Conservation (phyloP, 495 filamentous ascomycete species). For the Daldinia vernicosa region DNA sequence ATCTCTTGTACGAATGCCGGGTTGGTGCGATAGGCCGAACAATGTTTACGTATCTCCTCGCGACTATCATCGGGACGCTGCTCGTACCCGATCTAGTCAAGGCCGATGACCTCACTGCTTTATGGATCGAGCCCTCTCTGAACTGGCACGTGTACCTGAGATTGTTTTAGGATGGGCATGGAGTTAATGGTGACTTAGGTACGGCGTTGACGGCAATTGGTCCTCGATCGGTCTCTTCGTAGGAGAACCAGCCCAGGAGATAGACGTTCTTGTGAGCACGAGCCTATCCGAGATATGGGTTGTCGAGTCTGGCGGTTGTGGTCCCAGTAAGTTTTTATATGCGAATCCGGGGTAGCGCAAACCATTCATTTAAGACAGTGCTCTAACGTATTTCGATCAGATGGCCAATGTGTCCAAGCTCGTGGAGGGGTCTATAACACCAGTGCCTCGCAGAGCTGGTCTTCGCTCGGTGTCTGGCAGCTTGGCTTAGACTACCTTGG, state of each 20-base stretch:
- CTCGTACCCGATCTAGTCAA: constrained; percentile 47
- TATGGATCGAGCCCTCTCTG: constrained; percentile 56
- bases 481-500: constrained; percentile 64
- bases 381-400: constrained; percentile 44
- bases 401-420: constrained; percentile 51
- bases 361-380: constrained; percentile 1
- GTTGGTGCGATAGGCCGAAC: constrained; percentile 43
- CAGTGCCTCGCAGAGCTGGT: constrained; percentile 64
- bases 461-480: constrained; percentile 61
- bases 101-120: constrained; percentile 41
- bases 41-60: constrained; percentile 46
- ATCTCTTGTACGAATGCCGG: constrained; percentile 39
- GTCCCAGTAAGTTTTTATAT: constrained; percentile 46
- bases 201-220: constrained; percentile 62
- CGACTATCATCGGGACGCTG: constrained; percentile 52
- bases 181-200: constrained; percentile 49
- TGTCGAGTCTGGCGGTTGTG: constrained; percentile 61
- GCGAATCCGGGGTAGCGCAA: not conserved
- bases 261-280: constrained; percentile 67
- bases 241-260: constrained; percentile 64
- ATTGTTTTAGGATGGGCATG: constrained; percentile 16
- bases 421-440: constrained; percentile 65
- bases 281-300: constrained; percentile 67
- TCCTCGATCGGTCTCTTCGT: constrained; percentile 63
- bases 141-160: constrained; percentile 50